phyloP scores from a whole-genome alignment of 192 early-diverging fungal genomes.

The Backusella tuberculispora region DNA sequence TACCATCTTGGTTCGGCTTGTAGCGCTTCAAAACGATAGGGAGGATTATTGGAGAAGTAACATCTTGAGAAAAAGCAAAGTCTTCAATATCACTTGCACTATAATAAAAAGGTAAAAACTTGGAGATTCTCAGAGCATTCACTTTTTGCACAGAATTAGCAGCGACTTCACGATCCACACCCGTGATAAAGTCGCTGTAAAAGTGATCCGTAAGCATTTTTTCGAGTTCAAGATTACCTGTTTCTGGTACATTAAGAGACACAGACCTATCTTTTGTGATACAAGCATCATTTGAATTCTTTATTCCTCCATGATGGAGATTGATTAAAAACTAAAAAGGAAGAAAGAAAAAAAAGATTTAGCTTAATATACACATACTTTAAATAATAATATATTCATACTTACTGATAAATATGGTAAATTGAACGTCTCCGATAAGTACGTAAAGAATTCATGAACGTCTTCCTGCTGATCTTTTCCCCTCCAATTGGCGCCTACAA shows the following conservation, averaged over 20 bases:
- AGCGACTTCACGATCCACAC: slow-evolving; percentile 47
- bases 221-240: slow-evolving; percentile 50
- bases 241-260: slow-evolving; percentile 20
- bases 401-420: slow-evolving; percentile 68
- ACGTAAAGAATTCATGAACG: slow-evolving; percentile 67
- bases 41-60: slow-evolving; percentile 58
- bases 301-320: slow-evolving; percentile 65
- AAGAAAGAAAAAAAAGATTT: background rate
- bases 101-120: slow-evolving; percentile 70
- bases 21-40: slow-evolving; percentile 72
- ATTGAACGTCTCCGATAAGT: slow-evolving; percentile 60
- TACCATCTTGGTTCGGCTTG: slow-evolving; percentile 42
- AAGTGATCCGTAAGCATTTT: slow-evolving; percentile 60
- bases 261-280: slow-evolving; percentile 65
- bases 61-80: slow-evolving; percentile 46
- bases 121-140: slow-evolving; percentile 68
- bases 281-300: slow-evolving; percentile 60
- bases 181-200: slow-evolving; percentile 61
- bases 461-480: slow-evolving; percentile 59
- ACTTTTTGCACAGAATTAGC: slow-evolving; percentile 43
- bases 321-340: slow-evolving; percentile 45
- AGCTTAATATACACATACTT: background rate
- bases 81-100: slow-evolving; percentile 57
- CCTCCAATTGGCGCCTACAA: slow-evolving; percentile 56
- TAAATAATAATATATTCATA: background rate